Base-by-base conservation (phyloP, 257 asterid species). In the Nicotiana otophora region DNA sequence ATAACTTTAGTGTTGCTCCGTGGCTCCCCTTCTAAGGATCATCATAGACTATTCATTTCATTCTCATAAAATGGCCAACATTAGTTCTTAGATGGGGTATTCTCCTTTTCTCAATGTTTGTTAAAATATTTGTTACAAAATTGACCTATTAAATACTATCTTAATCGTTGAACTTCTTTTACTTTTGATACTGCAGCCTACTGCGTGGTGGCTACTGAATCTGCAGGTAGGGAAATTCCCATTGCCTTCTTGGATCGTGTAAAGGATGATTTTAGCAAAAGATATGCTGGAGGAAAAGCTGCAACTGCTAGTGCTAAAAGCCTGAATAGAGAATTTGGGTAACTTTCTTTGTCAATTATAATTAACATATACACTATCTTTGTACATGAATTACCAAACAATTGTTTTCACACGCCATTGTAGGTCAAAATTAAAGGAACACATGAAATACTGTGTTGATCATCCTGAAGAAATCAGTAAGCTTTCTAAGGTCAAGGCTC, bases 351-450 rank as follows among this genome's bases (percentile, higher is more conserved):
- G 19, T 26, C 66, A 19, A 12, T 9, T n/a, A 17, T 42, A 42
- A 42, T 42, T 48, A 69, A 12, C 15, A 17, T 46, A 12, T 62
- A 7, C 17, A 7, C 14, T 83, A 8, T 5, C 2, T 20, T 46
- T 31, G 17, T 12, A 19, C 1, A 7, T 34, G 46, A 75, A n/a
- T 34, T 48, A n/a, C 5, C 7, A 51, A 17, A 72, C 17, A 15
- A 10, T 77, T 19, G 26, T n/a, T 26, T 5, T 20, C 16, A 30
- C 63, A n/a, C 39, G 65, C 31, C 31, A 15, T 78, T 61, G 53
- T 69, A 90, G 93, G 87, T 87, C 91, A 77, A 87, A 89, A 82
- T 58, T 90, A 84, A 89, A 90, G 84, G 92, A 89, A 85, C 93
- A 89, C 67, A 89, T 90, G 91, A 84, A 86, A 76, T 90, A 88